Evolutionary conservation across 1,284 basidiomycete species (phyloP), one percentile per base, ranked within the genome.

Genomic region (Cryptococcus sp.): DNA sequence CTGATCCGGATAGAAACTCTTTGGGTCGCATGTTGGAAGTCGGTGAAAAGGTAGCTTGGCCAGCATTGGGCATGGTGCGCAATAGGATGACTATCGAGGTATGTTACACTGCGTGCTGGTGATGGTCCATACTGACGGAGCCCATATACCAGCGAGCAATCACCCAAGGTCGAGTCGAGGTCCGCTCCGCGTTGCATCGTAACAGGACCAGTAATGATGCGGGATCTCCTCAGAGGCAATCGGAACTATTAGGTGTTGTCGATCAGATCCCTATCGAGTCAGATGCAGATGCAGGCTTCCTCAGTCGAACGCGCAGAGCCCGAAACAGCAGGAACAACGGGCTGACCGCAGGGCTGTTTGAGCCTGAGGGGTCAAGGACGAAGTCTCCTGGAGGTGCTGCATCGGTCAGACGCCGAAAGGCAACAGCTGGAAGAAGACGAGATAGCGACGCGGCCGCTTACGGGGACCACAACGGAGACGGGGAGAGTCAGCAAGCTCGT

Each of bases 31-130:
- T 94, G 91, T 85, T 95, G 61, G 80, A 81, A 54, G 89, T 92
- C 3, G 93, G 94, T 4, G 83, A 95, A 78, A 76, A 86, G n/a
- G 93, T 91, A n/a, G 88, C 93, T 20, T 97, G 91, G 91, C 93
- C 93, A 0, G 93, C 93, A 80, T 89, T 94, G 42, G 91, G 91
- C 68, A 95, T 97, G 84, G 90, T 95, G 54, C 85, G 88, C 69
- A 96, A 97, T 72, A 83, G 93, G 31, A 82, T 85, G 60, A 76
- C 74, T 44, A 77, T 74, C 42, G 78, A 76, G 67, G 74, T 75
- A 47, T 59, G 72, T 47, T 8, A 13, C 15, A 16, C n/a, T 49
- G 23, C 35, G 16, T 31, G 38, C 50, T 8, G 8, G 53, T 27
- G 27, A 19, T 31, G 13, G 16, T 56, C 16, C 40, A 17, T 15